Base-by-base conservation (phyloP, 495 filamentous ascomycete genomes). In the Xylaria venustula region DNA sequence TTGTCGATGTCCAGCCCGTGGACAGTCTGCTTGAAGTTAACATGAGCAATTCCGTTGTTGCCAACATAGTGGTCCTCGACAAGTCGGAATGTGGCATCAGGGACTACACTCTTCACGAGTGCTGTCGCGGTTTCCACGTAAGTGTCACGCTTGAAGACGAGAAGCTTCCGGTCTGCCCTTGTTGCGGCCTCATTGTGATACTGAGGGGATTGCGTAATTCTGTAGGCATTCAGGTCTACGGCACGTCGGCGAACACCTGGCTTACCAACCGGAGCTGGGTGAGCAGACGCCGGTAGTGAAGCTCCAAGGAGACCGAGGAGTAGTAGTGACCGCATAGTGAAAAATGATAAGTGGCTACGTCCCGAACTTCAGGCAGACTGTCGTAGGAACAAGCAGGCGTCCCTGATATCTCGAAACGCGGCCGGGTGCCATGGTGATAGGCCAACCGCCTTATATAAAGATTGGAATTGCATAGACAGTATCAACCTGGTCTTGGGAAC, bases 1-100 rank as follows among this genome's bases (percentile, higher is more conserved):
- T 83, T 83, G 66, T 81, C 80, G 56, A 84, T 80, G 36, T 83
- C 81, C 19, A 84, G 54, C 1, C 75, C 81, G 52, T 83, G 75
- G 15, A 70, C 72, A 0, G 80, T 83, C 69, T 84, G 81, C 60
- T 78, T 80, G 70, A 83, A 83, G 64, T 81, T 72, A 59, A 82
- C 76, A 60, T 84, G 81, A 3, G 75, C 73, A 56, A 83, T 71
- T 3, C 81, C 81, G 42, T 82, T 80, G 52, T 67, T 71, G 22
- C 71, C 71, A 28, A 76, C 70, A 20, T 79, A 81, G 63, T 76
- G 74, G 58, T 76, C 67, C 8, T 79, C 68, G n/a, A 76, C 74
- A 12, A 79, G 54, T 28, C 73, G 73, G 66, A 82, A 79, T 9
- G 67, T 65, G 58, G 62, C 61, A 8, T 63, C 56, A 1, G 72